Evolutionary conservation across 2,329 filamentous ascomycete genomes (phyloP), one percentile per base, ranked within the genome.

Genomic region (Microcera coccophila): DNA sequence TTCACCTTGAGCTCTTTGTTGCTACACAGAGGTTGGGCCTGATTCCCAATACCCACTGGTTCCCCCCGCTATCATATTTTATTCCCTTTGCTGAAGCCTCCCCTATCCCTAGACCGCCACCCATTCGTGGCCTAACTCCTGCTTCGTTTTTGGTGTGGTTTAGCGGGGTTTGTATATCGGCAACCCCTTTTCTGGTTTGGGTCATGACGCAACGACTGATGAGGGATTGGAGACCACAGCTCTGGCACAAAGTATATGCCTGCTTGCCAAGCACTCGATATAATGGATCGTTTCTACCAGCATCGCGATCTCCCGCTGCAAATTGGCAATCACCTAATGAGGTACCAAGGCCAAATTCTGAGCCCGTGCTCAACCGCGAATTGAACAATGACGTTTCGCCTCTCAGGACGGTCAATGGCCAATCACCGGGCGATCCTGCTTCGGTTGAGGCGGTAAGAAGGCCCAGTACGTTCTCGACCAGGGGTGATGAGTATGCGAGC

Each of bases 21-120:
- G 71, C 72, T 17, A 60, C 81, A 34, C 77, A 81, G 49, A 67
- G 74, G 36, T 61, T 76, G 7, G 72, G 72, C 5, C 59, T 81
- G 12, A 61, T 74, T 33, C 61, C 74, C 0, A 57, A 62, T 11
- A 64, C 51, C 11, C 62, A 61, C 7, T 59, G 60, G 59, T 59
- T 80, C 3, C 78, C 78, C 0, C 59, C 55, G 7, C 62, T 64
- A 28, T 64, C 59, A 4, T 82, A 73, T 57, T 80, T 80, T 50
- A 54, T 81, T 15, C 78, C 78, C 1, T 81, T 79, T 36, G 72
- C 74, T 11, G 53, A 63, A 7, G 61, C 68, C 11, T 81, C 77
- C 0, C 75, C 75, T 1, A 72, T 79, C 20, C 58, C 65, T 2
- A 59, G 72, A 0, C 76, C 75, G 2, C 69, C 72, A 2, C 60